Evolutionary conservation across 305 asterid genomes (phyloP).

Genomic region (Ilex paraguariensis): DNA sequence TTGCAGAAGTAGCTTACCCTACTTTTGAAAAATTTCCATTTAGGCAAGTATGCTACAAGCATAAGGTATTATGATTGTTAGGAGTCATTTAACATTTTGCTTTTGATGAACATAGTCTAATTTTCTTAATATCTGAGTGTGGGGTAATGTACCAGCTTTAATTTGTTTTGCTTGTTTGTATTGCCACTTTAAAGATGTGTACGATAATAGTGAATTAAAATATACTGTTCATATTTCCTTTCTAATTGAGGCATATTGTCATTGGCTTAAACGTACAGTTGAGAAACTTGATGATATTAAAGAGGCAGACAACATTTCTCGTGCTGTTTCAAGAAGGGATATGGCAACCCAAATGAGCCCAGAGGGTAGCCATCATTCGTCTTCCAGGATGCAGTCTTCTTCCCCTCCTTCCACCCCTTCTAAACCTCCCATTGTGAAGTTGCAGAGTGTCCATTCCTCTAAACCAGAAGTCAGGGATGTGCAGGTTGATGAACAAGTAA

Average conservation of each 20-base stretch:
- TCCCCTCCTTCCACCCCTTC: not conserved
- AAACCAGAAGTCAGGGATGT: constrained; percentile 3
- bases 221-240: not conserved
- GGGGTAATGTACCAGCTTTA: not conserved
- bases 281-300: not conserved
- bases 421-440: not conserved
- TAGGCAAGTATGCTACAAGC: not conserved
- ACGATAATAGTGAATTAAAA: not conserved
- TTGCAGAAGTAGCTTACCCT: not conserved
- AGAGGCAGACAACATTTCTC: not conserved
- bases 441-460: not conserved
- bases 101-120: too few species aligned
- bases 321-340: constrained; percentile 5
- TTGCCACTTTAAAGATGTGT: not conserved
- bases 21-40: too few species aligned
- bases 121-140: not conserved
- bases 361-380: not conserved
- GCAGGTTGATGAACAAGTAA: not conserved
- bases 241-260: not conserved
- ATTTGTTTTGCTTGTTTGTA: not conserved
- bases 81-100: too few species aligned
- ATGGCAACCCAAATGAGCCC: constrained; percentile 4
- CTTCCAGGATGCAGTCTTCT: not conserved
- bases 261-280: not conserved
- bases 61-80: too few species aligned